These are phyloP conservation scores for Rhytidiadelphus loreus DNA, from an alignment of 225 moss, liverwort and hornwort species.

Conservation along the genomic window DNA sequence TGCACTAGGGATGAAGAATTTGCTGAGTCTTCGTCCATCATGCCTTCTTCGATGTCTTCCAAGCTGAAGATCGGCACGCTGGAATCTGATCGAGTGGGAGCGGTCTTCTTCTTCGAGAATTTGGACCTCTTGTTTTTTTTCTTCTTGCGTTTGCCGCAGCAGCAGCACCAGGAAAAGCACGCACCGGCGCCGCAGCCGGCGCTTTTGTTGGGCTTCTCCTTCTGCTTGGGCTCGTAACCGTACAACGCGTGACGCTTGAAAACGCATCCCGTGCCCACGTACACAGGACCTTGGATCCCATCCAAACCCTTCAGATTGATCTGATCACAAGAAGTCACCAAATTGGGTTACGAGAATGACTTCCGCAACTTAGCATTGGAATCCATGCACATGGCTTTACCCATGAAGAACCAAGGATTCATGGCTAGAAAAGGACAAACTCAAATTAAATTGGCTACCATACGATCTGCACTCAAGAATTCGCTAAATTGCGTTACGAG, in stretches of 20 bases:
- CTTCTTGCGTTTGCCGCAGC: constrained; percentile 40
- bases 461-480: constrained; percentile 17
- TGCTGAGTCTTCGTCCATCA: constrained; percentile 40
- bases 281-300: constrained; percentile 86
- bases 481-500: too few species aligned
- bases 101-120: constrained; percentile 27
- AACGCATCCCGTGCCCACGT: constrained; percentile 89
- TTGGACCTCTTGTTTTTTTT: constrained; percentile 30
- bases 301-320: constrained; percentile 92
- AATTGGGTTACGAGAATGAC: neutral
- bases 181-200: constrained; percentile 5
- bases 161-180: constrained; percentile 50
- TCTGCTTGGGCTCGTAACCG: constrained; percentile 62
- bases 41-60: constrained; percentile 62
- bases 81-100: constrained; percentile 55
- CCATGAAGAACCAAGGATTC: neutral
- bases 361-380: neutral
- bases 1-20: constrained; percentile 37
- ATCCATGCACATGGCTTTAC: too few species aligned
- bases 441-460: neutral
- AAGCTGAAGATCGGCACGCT: constrained; percentile 78
- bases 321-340: constrained; percentile 7
- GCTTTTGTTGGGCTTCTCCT: constrained; percentile 33
- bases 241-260: constrained; percentile 79
- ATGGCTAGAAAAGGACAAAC: neutral